Base-by-base conservation (phyloP, 2,329 filamentous ascomycete genomes). In the Fusarium decemcellulare region DNA sequence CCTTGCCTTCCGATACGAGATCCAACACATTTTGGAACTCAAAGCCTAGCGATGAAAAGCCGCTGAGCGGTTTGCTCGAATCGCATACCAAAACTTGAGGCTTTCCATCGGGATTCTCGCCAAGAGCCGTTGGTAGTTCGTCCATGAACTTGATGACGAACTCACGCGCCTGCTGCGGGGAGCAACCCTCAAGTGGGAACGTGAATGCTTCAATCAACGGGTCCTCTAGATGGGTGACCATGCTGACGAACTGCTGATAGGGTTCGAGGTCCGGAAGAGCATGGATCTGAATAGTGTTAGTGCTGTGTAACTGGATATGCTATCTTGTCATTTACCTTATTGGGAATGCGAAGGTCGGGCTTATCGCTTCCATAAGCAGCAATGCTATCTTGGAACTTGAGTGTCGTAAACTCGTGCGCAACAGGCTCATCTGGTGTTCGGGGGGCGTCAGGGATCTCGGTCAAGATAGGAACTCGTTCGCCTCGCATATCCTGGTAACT, bases 281-380 rank as follows among this genome's bases (percentile, higher is more conserved):
- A 82, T 84, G 65, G 11, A 97, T 93, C 87, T 93, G 4, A 29
- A 27, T 1, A 2, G 2, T 2, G 18, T 71, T 4, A 69, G 14
- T 2, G 2, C 0, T 0, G 10, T 10, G 5, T 6, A 23, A 23
- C 29, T 14, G 0, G 5, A 0, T 14, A 14, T 29, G 4, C 15
- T 1, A 9, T n/a, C 0, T 1, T 1, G 7, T 4, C 3, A 6
- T 77, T 83, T 77, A 93, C 91, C 74, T 88, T 81, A 29, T 90
- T 90, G 2, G 88, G 87, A 39, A 95, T 91, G 16, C 96, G 89
- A 10, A 95, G 82, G 76, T 99, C 96, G 5, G 96, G 96, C 79
- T 99, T 99, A 80, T 99, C 96, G 6, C 90, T 92, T 11, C 96
- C 96, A 75, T 95, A 97, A 4, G 81, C 83, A 2, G 86, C 82